These are phyloP conservation scores for Trichoderma gracile DNA, from an alignment of 2,329 filamentous ascomycete species.

Conservation along the genomic window DNA sequence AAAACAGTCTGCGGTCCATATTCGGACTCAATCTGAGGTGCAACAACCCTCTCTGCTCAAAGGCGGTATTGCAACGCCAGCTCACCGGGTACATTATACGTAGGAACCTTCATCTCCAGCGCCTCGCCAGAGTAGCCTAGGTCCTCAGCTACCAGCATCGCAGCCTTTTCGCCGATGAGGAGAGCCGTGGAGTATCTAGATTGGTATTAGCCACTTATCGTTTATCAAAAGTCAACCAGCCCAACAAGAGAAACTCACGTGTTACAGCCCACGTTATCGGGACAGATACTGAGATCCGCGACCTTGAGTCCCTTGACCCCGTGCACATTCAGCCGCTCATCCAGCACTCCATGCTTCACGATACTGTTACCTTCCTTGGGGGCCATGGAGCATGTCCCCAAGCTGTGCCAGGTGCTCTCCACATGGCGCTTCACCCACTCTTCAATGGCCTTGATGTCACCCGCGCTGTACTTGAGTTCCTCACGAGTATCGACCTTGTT, in stretches of 20 bases:
- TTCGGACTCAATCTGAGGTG: background rate
- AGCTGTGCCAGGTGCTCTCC: conserved; percentile 44
- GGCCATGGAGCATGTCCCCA: conserved; percentile 48
- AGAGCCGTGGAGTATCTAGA: conserved; percentile 17
- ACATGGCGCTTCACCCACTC: conserved; percentile 42
- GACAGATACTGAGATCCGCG: conserved; percentile 39
- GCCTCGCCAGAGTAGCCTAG: conserved; percentile 18
- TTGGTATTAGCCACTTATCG: no score
- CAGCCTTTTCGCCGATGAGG: conserved; percentile 19
- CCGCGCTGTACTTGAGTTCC: conserved; percentile 13
- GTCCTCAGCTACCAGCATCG: conserved; percentile 20
- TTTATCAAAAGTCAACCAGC: no score
- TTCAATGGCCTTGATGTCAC: conserved; percentile 44
- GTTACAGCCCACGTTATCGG: conserved; percentile 45
- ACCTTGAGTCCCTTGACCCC: conserved; percentile 44
- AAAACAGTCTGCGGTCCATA: background rate
- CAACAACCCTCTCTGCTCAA: background rate
- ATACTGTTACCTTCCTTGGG: conserved; percentile 29
- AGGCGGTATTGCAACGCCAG: conserved; percentile 13
- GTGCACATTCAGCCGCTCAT: conserved; percentile 44
- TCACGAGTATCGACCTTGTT: conserved; percentile 14
- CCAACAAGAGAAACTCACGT: conserved; percentile 30
- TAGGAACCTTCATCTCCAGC: conserved; percentile 21
- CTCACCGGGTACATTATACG: conserved; percentile 12
- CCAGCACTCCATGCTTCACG: conserved; percentile 44